Conservation (phyloP, 495 filamentous ascomycete species). For the Chaetomium tenue region DNA sequence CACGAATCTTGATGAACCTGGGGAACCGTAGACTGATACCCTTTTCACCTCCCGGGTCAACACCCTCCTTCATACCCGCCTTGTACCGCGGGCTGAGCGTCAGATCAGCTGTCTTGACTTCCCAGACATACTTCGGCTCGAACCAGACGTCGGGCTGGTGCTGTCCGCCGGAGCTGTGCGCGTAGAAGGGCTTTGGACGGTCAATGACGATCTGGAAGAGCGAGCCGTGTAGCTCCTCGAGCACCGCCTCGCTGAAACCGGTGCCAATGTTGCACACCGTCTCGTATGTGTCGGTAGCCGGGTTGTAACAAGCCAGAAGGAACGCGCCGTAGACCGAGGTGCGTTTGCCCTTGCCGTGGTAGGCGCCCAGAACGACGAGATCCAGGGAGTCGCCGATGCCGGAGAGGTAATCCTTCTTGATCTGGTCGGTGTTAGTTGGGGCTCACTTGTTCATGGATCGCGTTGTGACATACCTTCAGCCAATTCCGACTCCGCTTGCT, state of each 20-base stretch:
- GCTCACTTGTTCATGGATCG: background rate
- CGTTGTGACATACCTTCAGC: conserved; percentile 70
- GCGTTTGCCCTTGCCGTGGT: conserved; percentile 91
- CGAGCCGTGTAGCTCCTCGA: conserved; percentile 75
- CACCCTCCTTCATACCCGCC: conserved; percentile 63
- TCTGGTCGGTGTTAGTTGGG: conserved; percentile 43
- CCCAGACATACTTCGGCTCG: conserved; percentile 91
- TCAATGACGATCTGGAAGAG: conserved; percentile 76
- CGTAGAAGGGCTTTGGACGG: conserved; percentile 89
- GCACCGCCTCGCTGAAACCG: conserved; percentile 83
- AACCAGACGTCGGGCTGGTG: conserved; percentile 99
- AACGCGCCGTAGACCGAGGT: conserved; percentile 95
- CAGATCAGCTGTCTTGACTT: conserved; percentile 94
- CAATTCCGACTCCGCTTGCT: conserved; percentile 94
- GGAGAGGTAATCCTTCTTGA: conserved; percentile 96
- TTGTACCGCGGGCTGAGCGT: conserved; percentile 90
- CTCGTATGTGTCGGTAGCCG: conserved; percentile 74
- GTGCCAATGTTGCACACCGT: conserved; percentile 98
- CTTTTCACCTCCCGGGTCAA: conserved; percentile 70
- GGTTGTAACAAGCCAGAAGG: conserved; percentile 89
- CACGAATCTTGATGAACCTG: conserved; percentile 80
- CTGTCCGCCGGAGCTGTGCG: conserved; percentile 75
- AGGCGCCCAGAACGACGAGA: conserved; percentile 91
- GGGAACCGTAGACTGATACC: conserved; percentile 90
- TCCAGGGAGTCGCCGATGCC: conserved; percentile 95